Conservation (phyloP, 306 rosid genomes). For the Potentilla sterilis region DNA sequence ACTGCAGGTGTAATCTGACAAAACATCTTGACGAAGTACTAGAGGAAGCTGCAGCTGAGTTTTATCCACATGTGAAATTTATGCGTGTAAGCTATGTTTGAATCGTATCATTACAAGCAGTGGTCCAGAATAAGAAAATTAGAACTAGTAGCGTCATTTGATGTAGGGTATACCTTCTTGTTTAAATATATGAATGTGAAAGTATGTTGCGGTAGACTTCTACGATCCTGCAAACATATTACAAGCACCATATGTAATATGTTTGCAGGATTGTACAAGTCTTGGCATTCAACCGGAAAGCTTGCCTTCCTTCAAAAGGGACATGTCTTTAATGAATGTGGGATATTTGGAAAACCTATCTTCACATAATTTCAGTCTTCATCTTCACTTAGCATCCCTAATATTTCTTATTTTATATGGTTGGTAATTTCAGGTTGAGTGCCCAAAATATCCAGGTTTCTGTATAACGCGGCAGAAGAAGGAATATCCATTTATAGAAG, state of each 20-base stretch:
- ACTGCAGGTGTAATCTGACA: conserved; percentile 73
- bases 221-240: conserved; percentile 10
- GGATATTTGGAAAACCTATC: neutral
- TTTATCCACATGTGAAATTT: conserved; percentile 76
- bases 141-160: neutral
- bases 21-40: conserved; percentile 73
- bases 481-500: conserved; percentile 88
- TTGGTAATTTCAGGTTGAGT: conserved; percentile 73
- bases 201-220: neutral
- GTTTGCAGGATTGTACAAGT: too few species aligned
- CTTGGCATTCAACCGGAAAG: neutral
- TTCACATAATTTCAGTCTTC: conserved; percentile 3
- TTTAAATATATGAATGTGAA: conserved; percentile 7
- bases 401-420: neutral
- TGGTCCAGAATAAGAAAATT: conserved; percentile 12
- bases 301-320: neutral
- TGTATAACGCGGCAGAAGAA: conserved; percentile 79
- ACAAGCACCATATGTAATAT: neutral
- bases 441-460: conserved; percentile 97
- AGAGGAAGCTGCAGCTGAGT: conserved; percentile 83
- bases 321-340: neutral
- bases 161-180: neutral
- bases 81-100: conserved; percentile 68
- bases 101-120: neutral
- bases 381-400: neutral